Evolutionary conservation across 805 yeast species (phyloP).

Genomic region (Sugiyamaella americana): DNA sequence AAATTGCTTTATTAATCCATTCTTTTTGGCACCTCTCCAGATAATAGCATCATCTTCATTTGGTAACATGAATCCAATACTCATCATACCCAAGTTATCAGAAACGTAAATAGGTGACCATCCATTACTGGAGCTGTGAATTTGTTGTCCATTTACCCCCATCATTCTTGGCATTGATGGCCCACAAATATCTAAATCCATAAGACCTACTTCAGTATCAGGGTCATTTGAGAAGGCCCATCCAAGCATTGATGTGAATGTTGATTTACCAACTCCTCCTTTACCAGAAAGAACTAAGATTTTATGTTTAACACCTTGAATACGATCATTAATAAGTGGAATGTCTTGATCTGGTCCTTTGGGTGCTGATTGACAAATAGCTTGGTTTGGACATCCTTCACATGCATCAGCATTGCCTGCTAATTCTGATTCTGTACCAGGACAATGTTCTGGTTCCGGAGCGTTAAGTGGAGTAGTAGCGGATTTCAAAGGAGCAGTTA

Average conservation of each 20-base stretch:
- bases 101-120: conserved; percentile 97
- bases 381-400: conserved; percentile 89
- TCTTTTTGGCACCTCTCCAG: conserved; percentile 97
- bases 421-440: conserved; percentile 90
- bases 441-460: conserved; percentile 96
- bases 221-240: conserved; percentile 85
- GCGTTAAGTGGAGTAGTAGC: conserved; percentile 30
- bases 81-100: conserved; percentile 92
- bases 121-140: conserved; percentile 86
- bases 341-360: conserved; percentile 96
- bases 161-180: conserved; percentile 94
- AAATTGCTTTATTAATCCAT: conserved; percentile 87
- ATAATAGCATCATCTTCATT: conserved; percentile 88
- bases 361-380: conserved; percentile 71
- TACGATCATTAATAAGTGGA: conserved; percentile 61
- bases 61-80: conserved; percentile 92
- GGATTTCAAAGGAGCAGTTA: background rate
- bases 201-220: conserved; percentile 83
- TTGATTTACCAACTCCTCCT: conserved; percentile 96
- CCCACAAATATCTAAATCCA: conserved; percentile 97
- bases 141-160: conserved; percentile 79
- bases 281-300: conserved; percentile 58
- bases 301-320: conserved; percentile 67
- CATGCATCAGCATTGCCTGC: conserved; percentile 97
- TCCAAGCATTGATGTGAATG: conserved; percentile 90